phyloP scores from a whole-genome alignment of 345 rosid species.

The Populus deltoides region DNA sequence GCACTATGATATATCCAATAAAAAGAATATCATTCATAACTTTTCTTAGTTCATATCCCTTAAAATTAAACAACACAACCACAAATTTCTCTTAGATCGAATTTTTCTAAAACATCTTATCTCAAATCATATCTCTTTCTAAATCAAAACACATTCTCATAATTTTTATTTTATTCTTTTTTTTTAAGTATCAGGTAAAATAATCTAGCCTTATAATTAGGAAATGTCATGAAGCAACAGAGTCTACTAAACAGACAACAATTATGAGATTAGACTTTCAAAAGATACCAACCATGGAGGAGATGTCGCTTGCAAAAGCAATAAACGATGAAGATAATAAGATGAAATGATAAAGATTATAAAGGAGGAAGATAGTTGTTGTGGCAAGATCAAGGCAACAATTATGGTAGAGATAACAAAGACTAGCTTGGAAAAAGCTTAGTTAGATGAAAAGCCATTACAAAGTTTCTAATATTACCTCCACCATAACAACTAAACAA shows the following conservation, averaged over 20 bases:
- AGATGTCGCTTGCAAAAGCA: constrained; percentile 13
- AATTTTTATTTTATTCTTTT: neutral
- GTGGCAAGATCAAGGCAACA: constrained; percentile 9
- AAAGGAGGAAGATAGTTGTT: constrained; percentile 8
- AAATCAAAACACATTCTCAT: too few relatives aligned
- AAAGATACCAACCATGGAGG: constrained; percentile 21
- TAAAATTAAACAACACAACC: too few relatives aligned
- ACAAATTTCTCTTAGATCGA: too few relatives aligned
- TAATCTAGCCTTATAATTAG: constrained; percentile 1
- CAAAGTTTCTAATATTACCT: constrained; percentile 9
- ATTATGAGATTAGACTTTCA: constrained; percentile 9
- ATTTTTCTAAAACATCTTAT: too few relatives aligned
- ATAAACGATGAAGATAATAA: constrained; percentile 14
- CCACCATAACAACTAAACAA: constrained; percentile 6
- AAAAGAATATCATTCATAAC: too few relatives aligned
- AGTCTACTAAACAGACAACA: constrained; percentile 24
- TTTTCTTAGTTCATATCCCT: too few relatives aligned
- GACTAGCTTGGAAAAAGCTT: constrained; percentile 16
- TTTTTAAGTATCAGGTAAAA: constrained; percentile 19
- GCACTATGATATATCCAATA: too few relatives aligned
- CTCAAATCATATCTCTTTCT: too few relatives aligned
- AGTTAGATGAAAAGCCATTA: constrained; percentile 12
- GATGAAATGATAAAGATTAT: constrained; percentile 12
- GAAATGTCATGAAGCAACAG: constrained; percentile 21
- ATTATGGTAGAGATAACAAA: constrained; percentile 1